Evolutionary conservation across 2,329 filamentous ascomycete species (phyloP).

Genomic region (Capronia epimyces): DNA sequence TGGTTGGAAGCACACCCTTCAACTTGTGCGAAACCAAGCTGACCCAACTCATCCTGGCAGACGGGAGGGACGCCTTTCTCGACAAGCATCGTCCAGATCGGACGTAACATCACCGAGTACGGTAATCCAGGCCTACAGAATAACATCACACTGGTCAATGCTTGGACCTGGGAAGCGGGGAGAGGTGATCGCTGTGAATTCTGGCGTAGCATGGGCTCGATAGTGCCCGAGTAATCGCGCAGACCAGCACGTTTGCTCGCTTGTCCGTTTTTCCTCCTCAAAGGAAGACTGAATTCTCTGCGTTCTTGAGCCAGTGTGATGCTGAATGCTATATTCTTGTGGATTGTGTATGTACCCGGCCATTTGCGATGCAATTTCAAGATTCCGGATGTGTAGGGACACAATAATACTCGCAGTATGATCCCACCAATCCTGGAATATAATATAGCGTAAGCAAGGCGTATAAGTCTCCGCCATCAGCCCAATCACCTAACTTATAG

Average conservation of each 20-base stretch:
- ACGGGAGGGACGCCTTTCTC: slow-evolving; percentile 37
- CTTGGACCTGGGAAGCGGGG: slow-evolving; percentile 46
- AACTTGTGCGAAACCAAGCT: neutral
- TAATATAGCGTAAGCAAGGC: too few species aligned
- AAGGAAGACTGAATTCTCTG: neutral
- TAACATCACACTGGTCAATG: slow-evolving; percentile 40
- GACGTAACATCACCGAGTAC: slow-evolving; percentile 30
- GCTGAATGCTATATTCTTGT: neutral
- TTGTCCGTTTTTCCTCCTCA: neutral
- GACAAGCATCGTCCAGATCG: slow-evolving; percentile 21
- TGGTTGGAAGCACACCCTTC: neutral
- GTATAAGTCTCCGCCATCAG: too few species aligned
- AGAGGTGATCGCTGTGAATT: slow-evolving; percentile 45
- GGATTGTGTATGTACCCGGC: too few species aligned
- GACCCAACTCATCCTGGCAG: slow-evolving; percentile 19
- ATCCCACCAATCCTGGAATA: too few species aligned
- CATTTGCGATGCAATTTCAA: too few species aligned
- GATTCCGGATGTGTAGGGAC: too few species aligned
- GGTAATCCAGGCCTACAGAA: slow-evolving; percentile 36
- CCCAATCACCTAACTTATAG: too few species aligned
- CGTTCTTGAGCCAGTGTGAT: neutral
- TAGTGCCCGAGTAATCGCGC: slow-evolving; percentile 20
- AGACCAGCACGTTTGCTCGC: neutral
- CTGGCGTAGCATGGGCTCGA: slow-evolving; percentile 35
- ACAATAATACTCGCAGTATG: too few species aligned